Evolutionary conservation across 2,329 filamentous ascomycete species (phyloP), one percentile per base, ranked within the genome.

Genomic region (Plenodomus tracheiphilus): DNA sequence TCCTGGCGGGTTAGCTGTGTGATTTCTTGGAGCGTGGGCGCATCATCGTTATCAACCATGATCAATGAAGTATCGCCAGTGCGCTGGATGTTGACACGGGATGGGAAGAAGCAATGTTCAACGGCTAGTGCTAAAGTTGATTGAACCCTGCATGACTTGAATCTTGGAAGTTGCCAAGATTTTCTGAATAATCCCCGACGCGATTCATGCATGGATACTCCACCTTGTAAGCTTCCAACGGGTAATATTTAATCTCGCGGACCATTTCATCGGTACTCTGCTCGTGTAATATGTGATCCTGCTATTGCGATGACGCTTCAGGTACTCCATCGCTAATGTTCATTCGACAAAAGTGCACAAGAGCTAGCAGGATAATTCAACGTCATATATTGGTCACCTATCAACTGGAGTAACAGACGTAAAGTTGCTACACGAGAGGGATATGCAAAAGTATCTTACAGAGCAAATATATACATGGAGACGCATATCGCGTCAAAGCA

Each of bases 11-110:
- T 70, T 52, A 67, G 50, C 46, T 57, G 39, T 5, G 46, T 43
- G 17, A 70, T 68, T 15, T 66, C 65, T 25, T 47, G 19, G 3
- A 66, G 52, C 2, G 57, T 52, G 3, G 65, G 64, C 19, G 58
- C 49, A 49, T 56, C 49, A 41, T 51, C 21, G 22, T 21, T 43
- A n/a, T n/a, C n/a, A n/a, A n/a, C n/a, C 46, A 53, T 58, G 15
- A 18, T 38, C 37, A 18, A 15, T 15, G 28, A 6, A 8, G 28
- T 15, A 7, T 15, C 28, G 6, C 11, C 13, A 11, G 7, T 15
- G 28, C 4, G 8, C 9, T 32, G 15, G 13, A 6, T 39, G n/a
- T n/a, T 35, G 36, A n/a, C 19, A 40, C 15, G 36, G 17, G 17
- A 32, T 16, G 16, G 10, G 38, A 11, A 21, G 21, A 32, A 18